Evolutionary conservation across 345 rosid genomes (phyloP).

Genomic region (Lenwebbia sp.): DNA sequence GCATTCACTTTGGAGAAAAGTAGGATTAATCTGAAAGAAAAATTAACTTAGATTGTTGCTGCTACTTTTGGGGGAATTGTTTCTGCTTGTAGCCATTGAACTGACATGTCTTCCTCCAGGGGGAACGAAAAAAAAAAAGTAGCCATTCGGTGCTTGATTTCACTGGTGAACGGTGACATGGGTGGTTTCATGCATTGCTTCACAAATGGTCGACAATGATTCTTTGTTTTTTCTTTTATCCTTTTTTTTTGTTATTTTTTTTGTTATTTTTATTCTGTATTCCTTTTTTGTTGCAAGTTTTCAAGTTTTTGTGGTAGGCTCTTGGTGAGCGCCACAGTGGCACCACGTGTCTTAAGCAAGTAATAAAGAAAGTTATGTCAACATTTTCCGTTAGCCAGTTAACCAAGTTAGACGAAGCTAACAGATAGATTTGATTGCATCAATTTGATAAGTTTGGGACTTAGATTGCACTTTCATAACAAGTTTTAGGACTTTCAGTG

Average conservation of each 20-base stretch:
- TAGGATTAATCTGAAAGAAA: not conserved
- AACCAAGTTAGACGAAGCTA: not conserved
- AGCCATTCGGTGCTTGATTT: not conserved
- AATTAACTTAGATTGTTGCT: not conserved
- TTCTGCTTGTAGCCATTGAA: not conserved
- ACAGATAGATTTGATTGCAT: not conserved
- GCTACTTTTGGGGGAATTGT: not conserved
- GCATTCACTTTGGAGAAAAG: not conserved
- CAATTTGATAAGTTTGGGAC: not conserved
- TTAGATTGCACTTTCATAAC: not conserved
- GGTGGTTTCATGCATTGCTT: not conserved
- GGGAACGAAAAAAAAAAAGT: not conserved
- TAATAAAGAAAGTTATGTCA: not conserved
- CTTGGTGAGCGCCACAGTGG: not conserved
- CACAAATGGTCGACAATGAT: not conserved
- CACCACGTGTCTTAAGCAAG: not conserved
- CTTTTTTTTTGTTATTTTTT: not conserved
- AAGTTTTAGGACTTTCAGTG: not conserved
- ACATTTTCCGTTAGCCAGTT: not conserved
- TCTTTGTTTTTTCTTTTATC: not conserved
- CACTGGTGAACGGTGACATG: not conserved
- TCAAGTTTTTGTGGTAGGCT: not conserved
- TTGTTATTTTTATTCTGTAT: not conserved
- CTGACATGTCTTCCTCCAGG: not conserved
- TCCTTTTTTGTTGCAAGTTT: not conserved